Base-by-base conservation (phyloP, 2,329 filamentous ascomycete genomes). In the Pseudogymnoascus sp. region DNA sequence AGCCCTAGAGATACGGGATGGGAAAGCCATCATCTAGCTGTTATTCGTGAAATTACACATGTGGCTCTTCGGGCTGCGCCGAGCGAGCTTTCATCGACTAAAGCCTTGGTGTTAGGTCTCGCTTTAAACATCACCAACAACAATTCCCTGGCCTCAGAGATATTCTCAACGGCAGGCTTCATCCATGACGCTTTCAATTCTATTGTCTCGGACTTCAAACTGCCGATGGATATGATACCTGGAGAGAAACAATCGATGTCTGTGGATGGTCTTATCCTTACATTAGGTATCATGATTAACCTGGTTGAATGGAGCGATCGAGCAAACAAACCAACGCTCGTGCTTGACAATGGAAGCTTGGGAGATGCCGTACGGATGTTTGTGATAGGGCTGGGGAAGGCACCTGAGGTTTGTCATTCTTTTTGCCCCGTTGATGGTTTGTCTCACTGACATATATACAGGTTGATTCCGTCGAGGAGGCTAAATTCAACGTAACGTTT, bases 41-140 rank as follows among this genome's bases (percentile, higher is more conserved):
- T 29, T 41, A 19, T 61, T 12, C 60, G 29, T 49, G 37, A 35
- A 19, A 61, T 49, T 29, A n/a, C 31, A 31, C 60, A 45, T 52
- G 41, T 61, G 21, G 21, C 19, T 55, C 60, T 43, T 55, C 21
- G 49, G 29, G 29, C 10, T 55, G 31, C 21, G 35, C 33, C 31
- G 14, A 35, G 33, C 35, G 59, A 60, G 29, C 14, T 60, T 35
- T 43, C 59, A 31, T 60, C 59, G 14, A 43, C 59, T 4, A 60
- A 55, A 55, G 29, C 49, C n/a, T 33, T 35, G 16, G 49, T 72
- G 19, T 49, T 93, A 55, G 85, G 90, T 63, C 80, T 97, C 3
- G 87, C 90, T 37, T 82, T 96, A 66, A 96, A 96, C 69, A 81
- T 92, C 59, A 94, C 92, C 7, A 96, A 96, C 76, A 90, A 91